Percentiles rank a stretch among this genome's conserved stretches.
phyloP scores from a whole-genome alignment of 441 rosid genomes.

The Theobroma grandiflorum region DNA sequence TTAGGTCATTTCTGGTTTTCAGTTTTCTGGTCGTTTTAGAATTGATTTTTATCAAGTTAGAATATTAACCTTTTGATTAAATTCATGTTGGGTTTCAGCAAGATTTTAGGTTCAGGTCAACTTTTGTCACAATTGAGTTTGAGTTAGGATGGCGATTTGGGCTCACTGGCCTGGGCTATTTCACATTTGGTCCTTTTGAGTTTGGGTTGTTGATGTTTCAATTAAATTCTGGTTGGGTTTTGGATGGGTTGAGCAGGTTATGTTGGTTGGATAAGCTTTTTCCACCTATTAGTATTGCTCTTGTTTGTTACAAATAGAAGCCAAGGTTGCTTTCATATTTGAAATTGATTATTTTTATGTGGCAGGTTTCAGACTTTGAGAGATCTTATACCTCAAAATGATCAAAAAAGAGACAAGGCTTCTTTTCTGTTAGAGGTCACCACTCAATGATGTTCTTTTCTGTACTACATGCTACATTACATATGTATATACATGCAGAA shows the following conservation, averaged over 20 bases:
- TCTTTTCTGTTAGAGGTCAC: conserved; percentile 64
- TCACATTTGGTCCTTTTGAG: background rate
- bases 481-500: background rate
- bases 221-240: background rate
- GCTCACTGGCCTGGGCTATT: background rate
- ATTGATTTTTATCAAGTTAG: background rate
- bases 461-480: background rate
- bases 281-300: background rate
- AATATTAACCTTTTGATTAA: background rate
- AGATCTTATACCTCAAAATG: conserved; percentile 66
- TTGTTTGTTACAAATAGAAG: background rate
- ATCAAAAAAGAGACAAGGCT: conserved; percentile 71
- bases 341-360: conserved; percentile 29
- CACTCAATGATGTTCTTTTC: background rate
- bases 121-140: background rate
- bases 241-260: background rate
- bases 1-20: background rate
- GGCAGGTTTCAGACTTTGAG: conserved; percentile 68
- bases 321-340: background rate
- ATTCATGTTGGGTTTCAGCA: background rate
- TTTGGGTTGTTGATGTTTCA: background rate
- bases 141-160: background rate
- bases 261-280: background rate
- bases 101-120: background rate
- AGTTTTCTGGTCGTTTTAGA: background rate